Conservation (phyloP, 1,139 yeast species). For the Suhomyces choctaworum region DNA sequence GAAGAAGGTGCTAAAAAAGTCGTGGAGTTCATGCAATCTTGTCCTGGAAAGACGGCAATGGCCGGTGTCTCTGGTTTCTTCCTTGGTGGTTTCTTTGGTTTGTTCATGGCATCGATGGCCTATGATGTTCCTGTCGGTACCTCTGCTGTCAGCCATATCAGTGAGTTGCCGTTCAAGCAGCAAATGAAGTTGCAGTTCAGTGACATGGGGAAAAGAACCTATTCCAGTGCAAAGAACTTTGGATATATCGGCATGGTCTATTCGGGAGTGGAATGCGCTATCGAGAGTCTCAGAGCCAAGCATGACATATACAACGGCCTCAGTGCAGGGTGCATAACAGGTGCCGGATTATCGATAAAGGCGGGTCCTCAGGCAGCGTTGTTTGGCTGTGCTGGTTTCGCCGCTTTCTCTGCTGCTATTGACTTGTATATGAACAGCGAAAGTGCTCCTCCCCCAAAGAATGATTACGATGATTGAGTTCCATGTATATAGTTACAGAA, state of each 20-base stretch:
- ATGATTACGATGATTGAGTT: conserved; percentile 78
- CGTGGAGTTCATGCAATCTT: conserved; percentile 83
- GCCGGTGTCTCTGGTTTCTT: conserved; percentile 95
- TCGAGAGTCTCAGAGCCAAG: conserved; percentile 84
- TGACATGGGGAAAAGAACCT: conserved; percentile 90
- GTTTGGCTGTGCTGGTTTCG: conserved; percentile 96
- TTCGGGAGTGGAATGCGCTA: conserved; percentile 91
- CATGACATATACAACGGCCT: conserved; percentile 92
- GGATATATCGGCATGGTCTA: conserved; percentile 93
- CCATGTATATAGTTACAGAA: conserved; percentile 13
- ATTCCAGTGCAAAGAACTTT: conserved; percentile 86
- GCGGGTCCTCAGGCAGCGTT: conserved; percentile 93
- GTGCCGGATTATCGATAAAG: conserved; percentile 85
- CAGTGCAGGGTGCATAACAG: conserved; percentile 93
- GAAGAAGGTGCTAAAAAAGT: conserved; percentile 86
- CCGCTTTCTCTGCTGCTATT: conserved; percentile 92
- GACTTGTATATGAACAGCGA: conserved; percentile 89
- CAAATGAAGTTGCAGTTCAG: conserved; percentile 89
- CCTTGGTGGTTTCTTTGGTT: conserved; percentile 93
- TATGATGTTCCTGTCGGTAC: conserved; percentile 78
- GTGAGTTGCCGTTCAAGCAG: conserved; percentile 87
- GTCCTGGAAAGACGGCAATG: conserved; percentile 91
- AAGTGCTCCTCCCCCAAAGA: conserved; percentile 77
- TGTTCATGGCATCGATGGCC: conserved; percentile 94
- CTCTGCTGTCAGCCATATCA: conserved; percentile 53